These are phyloP conservation scores for Colletotrichum simmondsii DNA, from an alignment of 2,329 filamentous ascomycete genomes.

Conservation along the genomic window DNA sequence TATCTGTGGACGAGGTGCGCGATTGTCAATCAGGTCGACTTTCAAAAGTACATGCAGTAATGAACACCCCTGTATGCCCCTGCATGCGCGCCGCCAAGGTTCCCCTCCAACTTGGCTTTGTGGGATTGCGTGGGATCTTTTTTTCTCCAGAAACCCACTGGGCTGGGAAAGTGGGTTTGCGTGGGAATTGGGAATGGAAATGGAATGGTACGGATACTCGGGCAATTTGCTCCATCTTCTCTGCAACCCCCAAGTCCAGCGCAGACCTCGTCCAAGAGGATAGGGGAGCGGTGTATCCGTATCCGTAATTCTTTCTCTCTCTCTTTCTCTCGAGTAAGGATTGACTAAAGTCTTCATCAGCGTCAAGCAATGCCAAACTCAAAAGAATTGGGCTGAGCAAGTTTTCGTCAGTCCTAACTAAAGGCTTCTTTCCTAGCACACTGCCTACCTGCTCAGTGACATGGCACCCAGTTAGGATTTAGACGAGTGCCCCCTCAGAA, in stretches of 20 bases:
- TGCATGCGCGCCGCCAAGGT: not conserved
- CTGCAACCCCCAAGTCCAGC: not conserved
- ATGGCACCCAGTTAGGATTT: not conserved
- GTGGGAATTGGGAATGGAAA: not conserved
- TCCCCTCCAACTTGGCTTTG: not conserved
- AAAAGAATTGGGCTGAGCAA: not conserved
- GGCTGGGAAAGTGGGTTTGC: conserved; percentile 1
- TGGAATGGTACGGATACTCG: not conserved
- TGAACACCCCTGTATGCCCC: not conserved
- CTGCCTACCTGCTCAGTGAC: not conserved
- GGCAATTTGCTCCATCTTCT: not conserved
- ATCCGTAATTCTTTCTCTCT: not conserved
- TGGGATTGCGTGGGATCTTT: not conserved
- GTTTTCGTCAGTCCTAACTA: not conserved
- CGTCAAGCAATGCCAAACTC: not conserved
- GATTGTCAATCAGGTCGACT: not conserved
- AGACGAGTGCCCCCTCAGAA: not conserved
- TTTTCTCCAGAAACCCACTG: not conserved
- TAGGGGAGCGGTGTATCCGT: not conserved
- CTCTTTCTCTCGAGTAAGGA: too few relatives aligned
- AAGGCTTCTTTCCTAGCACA: not conserved
- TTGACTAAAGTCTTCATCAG: not conserved
- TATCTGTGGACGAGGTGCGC: not conserved
- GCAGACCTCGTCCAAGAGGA: not conserved
- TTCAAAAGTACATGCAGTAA: not conserved